A percentile compares a stretch with the other conserved stretches of the same genome.
phyloP scores from a whole-genome alignment of 73 alveolate genomes.

The Symbiodinium pilosum region DNA sequence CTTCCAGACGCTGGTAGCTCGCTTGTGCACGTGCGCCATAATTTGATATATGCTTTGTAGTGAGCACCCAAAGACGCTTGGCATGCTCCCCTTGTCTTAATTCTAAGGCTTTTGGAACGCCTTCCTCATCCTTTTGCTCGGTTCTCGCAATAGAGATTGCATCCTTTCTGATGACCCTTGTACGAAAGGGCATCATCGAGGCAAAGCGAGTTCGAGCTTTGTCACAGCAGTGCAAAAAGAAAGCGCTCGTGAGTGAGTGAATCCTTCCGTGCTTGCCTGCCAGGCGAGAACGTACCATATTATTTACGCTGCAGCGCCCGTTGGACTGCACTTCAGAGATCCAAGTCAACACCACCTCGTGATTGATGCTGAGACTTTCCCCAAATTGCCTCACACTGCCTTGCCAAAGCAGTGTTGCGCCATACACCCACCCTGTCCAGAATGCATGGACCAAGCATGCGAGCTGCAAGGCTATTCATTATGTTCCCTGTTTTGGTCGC shows the following conservation, averaged over 20 bases:
- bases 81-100: too few species aligned
- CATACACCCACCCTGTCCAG: too few species aligned
- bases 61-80: too few species aligned
- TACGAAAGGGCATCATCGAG: conserved; percentile 81
- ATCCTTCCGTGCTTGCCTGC: background rate
- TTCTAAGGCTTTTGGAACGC: conserved; percentile 68
- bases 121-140: conserved; percentile 47
- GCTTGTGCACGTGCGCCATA: too few species aligned
- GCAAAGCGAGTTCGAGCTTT: background rate
- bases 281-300: conserved; percentile 63
- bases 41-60: too few species aligned
- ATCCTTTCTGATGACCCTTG: conserved; percentile 75
- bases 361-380: too few species aligned
- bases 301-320: conserved; percentile 34
- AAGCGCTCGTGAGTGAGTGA: background rate
- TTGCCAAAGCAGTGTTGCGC: too few species aligned
- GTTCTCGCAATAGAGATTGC: conserved; percentile 70
- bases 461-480: conserved; percentile 23
- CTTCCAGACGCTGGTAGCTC: too few species aligned
- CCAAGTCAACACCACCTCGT: too few species aligned
- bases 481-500: conserved; percentile 63
- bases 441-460: too few species aligned
- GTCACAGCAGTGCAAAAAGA: too few species aligned
- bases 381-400: too few species aligned
- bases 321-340: background rate